Evolutionary conservation across 768 basidiomycete genomes (phyloP), one percentile per base, ranked within the genome.

Genomic region (Tricholoma furcatifolium): DNA sequence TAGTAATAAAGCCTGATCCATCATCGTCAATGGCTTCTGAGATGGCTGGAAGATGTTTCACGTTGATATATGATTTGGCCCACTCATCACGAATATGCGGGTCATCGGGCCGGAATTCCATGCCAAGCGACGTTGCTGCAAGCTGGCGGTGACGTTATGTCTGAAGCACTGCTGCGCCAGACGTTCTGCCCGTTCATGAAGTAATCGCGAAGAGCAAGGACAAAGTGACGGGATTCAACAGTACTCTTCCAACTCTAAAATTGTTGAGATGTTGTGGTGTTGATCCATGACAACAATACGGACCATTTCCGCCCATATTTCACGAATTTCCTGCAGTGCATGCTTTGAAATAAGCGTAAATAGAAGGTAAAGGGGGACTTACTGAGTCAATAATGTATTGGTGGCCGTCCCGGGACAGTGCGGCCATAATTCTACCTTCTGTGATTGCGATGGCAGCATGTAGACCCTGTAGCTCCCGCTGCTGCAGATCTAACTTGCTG

Each of bases 11-110:
- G 8, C 50, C 42, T 4, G 50, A 50, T 15, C 50, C 50, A 24
- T 50, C 50, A 18, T 51, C 50, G 36, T 51, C 50, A 10, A 51
- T 43, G 21, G 50, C 40, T n/a, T 51, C 50, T 18, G 50, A 15
- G 14, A 51, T 35, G 12, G 50, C 32, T 15, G 35, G 42, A 5
- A 51, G 27, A 23, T 43, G 36, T 12, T 41, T 27, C 9, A 38
- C 21, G 17, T 36, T 42, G 20, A 51, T 18, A n/a, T 51, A 51
- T 2, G 41, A 15, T 36, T n/a, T 14, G 1, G 50, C 42, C 50
- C 42, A 51, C 6, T 23, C 31, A 14, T 51, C 15, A 18, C 35
- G 15, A 14, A 2, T 23, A 15, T 21, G 17, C 15, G 3, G 15
- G 3, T 31, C 14, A 30, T 6, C 1, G 31, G 8, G 6, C n/a